Percentiles rank a stretch among this genome's conserved stretches.
These are phyloP conservation scores for Mucor circinelloides DNA, from an alignment of 371 early-diverging fungal genomes.

Conservation along the genomic window DNA sequence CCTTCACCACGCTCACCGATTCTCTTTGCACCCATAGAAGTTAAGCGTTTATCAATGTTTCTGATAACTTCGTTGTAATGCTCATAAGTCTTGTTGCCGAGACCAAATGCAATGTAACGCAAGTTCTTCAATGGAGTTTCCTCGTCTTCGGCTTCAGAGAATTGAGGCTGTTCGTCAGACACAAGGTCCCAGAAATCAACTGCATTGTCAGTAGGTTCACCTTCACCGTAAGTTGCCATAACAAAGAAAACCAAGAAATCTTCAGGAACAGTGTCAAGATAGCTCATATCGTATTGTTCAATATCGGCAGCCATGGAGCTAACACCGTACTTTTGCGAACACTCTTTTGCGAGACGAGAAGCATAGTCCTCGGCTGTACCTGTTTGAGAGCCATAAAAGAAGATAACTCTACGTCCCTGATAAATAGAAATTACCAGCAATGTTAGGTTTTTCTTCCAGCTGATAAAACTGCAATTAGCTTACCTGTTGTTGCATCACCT, in stretches of 20 bases:
- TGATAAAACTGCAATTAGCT: neutral
- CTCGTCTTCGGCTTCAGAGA: slow-evolving; percentile 54
- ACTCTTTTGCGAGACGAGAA: slow-evolving; percentile 83
- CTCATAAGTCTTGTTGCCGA: slow-evolving; percentile 98
- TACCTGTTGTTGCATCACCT: slow-evolving; percentile 58
- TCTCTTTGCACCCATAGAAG: slow-evolving; percentile 73
- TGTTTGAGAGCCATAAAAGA: slow-evolving; percentile 95
- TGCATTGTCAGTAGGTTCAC: slow-evolving; percentile 94
- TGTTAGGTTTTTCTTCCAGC: neutral
- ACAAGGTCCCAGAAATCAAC: slow-evolving; percentile 84
- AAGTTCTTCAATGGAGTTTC: slow-evolving; percentile 63
- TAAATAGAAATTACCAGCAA: neutral
- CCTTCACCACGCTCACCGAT: slow-evolving; percentile 90
- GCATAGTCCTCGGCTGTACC: slow-evolving; percentile 98
- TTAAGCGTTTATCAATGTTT: slow-evolving; percentile 65
- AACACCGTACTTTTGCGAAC: slow-evolving; percentile 73
- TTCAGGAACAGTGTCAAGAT: slow-evolving; percentile 68
- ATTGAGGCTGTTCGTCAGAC: slow-evolving; percentile 69
- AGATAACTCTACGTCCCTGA: slow-evolving; percentile 69
- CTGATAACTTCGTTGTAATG: slow-evolving; percentile 88
- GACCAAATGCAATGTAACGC: slow-evolving; percentile 86
- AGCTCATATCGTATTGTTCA: slow-evolving; percentile 86
- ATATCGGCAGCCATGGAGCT: slow-evolving; percentile 80
- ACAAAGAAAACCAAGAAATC: slow-evolving; percentile 77
- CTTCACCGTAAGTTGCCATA: slow-evolving; percentile 90